Conservation (phyloP, 1,284 basidiomycete species). For the Heliocybe sulcata region DNA sequence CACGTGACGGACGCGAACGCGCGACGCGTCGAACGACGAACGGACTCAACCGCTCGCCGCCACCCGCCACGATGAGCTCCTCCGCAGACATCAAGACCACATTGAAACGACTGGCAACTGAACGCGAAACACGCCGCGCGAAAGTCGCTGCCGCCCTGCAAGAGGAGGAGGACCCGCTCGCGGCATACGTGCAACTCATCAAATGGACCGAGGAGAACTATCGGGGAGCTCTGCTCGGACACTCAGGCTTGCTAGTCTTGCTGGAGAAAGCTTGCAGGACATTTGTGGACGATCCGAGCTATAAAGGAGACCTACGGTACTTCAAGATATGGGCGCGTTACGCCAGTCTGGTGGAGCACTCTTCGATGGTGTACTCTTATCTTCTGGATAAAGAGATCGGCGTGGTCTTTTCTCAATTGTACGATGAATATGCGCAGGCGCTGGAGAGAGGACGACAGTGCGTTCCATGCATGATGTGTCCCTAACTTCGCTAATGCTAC, state of each 20-base stretch:
- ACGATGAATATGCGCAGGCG: slow-evolving; percentile 80
- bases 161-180: slow-evolving; percentile 69
- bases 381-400: slow-evolving; percentile 78
- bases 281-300: slow-evolving; percentile 76
- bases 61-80: not conserved
- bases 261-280: slow-evolving; percentile 72
- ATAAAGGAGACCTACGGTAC: slow-evolving; percentile 84
- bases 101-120: slow-evolving; percentile 19
- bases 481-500: slow-evolving; percentile 2
- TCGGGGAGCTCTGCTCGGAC: slow-evolving; percentile 28
- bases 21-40: slow-evolving; percentile 1
- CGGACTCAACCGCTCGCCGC: not conserved
- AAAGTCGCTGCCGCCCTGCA: slow-evolving; percentile 30
- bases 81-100: not conserved
- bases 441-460: slow-evolving; percentile 72
- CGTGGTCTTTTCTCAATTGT: slow-evolving; percentile 68
- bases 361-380: slow-evolving; percentile 61
- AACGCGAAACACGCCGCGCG: slow-evolving; percentile 26
- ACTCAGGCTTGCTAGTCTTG: slow-evolving; percentile 61
- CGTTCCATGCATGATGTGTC: slow-evolving; percentile 22
- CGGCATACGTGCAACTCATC: slow-evolving; percentile 56
- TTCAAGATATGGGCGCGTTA: slow-evolving; percentile 86
- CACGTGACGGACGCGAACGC: not conserved
- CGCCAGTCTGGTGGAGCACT: slow-evolving; percentile 55
- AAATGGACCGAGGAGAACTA: slow-evolving; percentile 63